phyloP scores from a whole-genome alignment of 805 yeast species.

The Metschnikowia hibisci region DNA sequence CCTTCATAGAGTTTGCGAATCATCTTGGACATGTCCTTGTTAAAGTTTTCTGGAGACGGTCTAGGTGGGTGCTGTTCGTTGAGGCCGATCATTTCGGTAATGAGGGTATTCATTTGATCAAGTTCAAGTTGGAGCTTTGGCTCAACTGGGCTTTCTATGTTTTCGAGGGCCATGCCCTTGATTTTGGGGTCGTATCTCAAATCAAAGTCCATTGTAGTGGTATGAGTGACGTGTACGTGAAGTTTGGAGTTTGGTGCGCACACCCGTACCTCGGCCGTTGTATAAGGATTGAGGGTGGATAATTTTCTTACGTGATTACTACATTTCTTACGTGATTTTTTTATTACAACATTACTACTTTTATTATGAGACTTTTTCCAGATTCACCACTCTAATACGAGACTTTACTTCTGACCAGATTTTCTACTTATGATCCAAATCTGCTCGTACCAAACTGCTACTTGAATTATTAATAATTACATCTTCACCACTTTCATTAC shows the following conservation, averaged over 20 bases:
- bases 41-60: constrained; percentile 53
- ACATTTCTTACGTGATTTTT: too few relatives aligned
- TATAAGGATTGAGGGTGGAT: too few relatives aligned
- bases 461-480: too few relatives aligned
- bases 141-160: constrained; percentile 10
- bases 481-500: too few relatives aligned
- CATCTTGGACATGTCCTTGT: constrained; percentile 53
- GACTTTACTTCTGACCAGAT: too few relatives aligned
- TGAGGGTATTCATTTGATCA: constrained; percentile 37
- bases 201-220: constrained; percentile 14
- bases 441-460: too few relatives aligned
- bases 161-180: constrained; percentile 15
- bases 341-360: too few relatives aligned
- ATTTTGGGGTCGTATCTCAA: constrained; percentile 18
- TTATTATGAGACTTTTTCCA: too few relatives aligned
- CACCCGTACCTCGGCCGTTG: neutral
- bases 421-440: too few relatives aligned
- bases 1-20: constrained; percentile 62
- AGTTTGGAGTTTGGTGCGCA: neutral
- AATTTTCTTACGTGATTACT: too few relatives aligned
- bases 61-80: constrained; percentile 50
- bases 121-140: constrained; percentile 40
- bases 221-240: neutral
- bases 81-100: constrained; percentile 37
- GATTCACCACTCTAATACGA: too few relatives aligned